Conservation (phyloP, 2,329 filamentous ascomycete species). For the Coniochaeta ligniaria region DNA sequence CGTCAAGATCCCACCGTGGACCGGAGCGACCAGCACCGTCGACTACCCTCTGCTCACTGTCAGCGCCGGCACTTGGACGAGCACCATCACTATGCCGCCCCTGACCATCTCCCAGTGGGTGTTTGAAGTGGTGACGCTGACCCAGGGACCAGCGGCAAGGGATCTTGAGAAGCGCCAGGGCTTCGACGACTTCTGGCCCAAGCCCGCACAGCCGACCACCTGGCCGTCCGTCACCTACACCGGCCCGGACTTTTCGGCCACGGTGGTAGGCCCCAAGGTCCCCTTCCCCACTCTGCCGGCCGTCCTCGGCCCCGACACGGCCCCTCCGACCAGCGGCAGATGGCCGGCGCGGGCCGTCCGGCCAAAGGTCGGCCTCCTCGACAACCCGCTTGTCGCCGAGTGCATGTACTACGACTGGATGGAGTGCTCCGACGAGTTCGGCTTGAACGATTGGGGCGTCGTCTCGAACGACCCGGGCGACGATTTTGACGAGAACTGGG, state of each 20-base stretch:
- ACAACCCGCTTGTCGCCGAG: not conserved
- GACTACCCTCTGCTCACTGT: slow-evolving; percentile 23
- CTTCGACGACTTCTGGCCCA: slow-evolving; percentile 10
- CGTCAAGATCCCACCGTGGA: slow-evolving; percentile 20
- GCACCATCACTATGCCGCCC: slow-evolving; percentile 18
- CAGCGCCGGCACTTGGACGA: slow-evolving; percentile 21
- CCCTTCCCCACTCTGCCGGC: slow-evolving; percentile 13
- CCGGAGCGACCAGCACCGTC: slow-evolving; percentile 17
- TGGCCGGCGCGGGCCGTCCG: slow-evolving; percentile 9
- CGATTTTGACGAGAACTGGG: no score
- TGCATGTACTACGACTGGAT: not conserved
- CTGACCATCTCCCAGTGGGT: slow-evolving; percentile 18
- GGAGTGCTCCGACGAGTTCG: no score
- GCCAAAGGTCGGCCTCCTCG: not conserved
- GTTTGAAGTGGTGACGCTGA: slow-evolving; percentile 17
- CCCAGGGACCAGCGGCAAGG: not conserved
- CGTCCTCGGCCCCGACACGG: slow-evolving; percentile 9
- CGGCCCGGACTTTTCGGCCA: slow-evolving; percentile 10
- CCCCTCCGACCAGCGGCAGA: slow-evolving; percentile 6
- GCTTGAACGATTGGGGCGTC: no score
- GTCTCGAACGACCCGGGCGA: no score
- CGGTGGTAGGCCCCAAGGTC: slow-evolving; percentile 6
- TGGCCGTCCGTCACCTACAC: slow-evolving; percentile 15
- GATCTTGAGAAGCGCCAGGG: slow-evolving; percentile 4
- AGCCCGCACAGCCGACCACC: slow-evolving; percentile 11